Conservation (phyloP, 495 filamentous ascomycete genomes). For the Penicillium tannophilum region DNA sequence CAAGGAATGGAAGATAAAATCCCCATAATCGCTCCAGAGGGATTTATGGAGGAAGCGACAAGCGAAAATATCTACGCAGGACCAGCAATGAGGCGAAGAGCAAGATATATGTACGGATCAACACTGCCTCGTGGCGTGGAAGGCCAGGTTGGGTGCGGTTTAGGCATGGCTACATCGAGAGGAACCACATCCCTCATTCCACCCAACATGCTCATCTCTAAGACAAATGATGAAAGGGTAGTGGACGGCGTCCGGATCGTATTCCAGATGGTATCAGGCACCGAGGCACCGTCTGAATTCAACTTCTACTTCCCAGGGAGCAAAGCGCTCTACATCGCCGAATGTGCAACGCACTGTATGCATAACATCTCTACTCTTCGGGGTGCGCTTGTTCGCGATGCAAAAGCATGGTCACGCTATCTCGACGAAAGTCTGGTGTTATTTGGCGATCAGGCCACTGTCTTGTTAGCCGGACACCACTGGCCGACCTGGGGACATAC, state of each 20-base stretch:
- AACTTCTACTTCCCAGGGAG: constrained; percentile 25
- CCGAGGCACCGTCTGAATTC: constrained; percentile 31
- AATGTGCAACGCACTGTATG: constrained; percentile 26
- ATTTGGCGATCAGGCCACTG: constrained; percentile 15
- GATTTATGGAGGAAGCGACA: constrained; percentile 24
- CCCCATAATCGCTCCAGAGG: constrained; percentile 24
- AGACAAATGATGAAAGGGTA: neutral
- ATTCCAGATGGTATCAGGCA: constrained; percentile 27
- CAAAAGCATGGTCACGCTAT: constrained; percentile 22
- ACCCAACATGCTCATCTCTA: neutral
- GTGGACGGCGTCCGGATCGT: constrained; percentile 23
- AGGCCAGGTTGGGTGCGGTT: neutral
- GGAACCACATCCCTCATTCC: neutral
- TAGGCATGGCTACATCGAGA: neutral
- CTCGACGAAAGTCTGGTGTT: constrained; percentile 22
- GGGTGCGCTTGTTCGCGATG: constrained; percentile 27
- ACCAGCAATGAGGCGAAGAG: constrained; percentile 21
- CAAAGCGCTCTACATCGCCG: constrained; percentile 24
- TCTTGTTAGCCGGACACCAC: constrained; percentile 26
- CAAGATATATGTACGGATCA: constrained; percentile 27
- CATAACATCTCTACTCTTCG: constrained; percentile 33
- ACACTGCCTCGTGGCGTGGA: constrained; percentile 2
- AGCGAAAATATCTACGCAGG: constrained; percentile 27
- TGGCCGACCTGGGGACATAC: constrained; percentile 35
- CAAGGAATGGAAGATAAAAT: constrained; percentile 6